phyloP scores from a whole-genome alignment of 1,139 yeast genomes.

The Magnusiomyces suaveolens region DNA sequence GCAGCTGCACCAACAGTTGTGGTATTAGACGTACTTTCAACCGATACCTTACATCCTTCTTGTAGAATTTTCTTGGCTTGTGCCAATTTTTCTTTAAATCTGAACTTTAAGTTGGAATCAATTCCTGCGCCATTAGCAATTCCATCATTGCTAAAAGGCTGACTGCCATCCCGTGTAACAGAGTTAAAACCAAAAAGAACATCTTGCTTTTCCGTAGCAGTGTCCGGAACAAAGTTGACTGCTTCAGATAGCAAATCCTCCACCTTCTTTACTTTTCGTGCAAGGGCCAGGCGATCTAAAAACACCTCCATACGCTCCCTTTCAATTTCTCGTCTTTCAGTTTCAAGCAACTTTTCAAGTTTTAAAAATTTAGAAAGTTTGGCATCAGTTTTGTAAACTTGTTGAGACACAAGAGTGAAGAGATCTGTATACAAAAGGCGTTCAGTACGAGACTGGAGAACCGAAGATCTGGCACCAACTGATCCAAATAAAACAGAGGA shows the following conservation, averaged over 20 bases:
- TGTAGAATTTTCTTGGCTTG: conserved; percentile 22
- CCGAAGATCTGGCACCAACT: conserved; percentile 73
- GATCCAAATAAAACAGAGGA: conserved; percentile 30
- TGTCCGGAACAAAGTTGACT: conserved; percentile 25
- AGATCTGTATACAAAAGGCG: conserved; percentile 43
- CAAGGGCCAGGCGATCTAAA: conserved; percentile 65
- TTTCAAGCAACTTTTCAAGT: conserved; percentile 68
- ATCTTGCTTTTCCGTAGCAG: not conserved
- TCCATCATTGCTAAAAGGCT: too few species aligned
- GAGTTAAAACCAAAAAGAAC: not conserved
- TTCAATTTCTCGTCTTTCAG: conserved; percentile 64
- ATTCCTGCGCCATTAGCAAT: too few species aligned
- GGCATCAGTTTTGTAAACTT: conserved; percentile 63
- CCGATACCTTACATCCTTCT: conserved; percentile 18
- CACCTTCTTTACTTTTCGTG: conserved; percentile 48
- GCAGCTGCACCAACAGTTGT: conserved; percentile 10
- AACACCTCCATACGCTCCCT: conserved; percentile 75
- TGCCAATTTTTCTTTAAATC: conserved; percentile 12
- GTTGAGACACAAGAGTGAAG: conserved; percentile 63
- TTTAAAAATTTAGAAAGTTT: conserved; percentile 62
- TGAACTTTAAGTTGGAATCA: not conserved
- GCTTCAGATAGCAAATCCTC: conserved; percentile 43
- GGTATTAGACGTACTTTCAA: conserved; percentile 10
- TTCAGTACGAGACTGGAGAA: conserved; percentile 76
- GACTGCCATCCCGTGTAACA: too few species aligned